A percentile compares a stretch with the other conserved stretches of the same genome.
These are phyloP conservation scores for Ceratobasidium sp. DNA, from an alignment of 1,284 basidiomycete genomes.

Conservation along the genomic window DNA sequence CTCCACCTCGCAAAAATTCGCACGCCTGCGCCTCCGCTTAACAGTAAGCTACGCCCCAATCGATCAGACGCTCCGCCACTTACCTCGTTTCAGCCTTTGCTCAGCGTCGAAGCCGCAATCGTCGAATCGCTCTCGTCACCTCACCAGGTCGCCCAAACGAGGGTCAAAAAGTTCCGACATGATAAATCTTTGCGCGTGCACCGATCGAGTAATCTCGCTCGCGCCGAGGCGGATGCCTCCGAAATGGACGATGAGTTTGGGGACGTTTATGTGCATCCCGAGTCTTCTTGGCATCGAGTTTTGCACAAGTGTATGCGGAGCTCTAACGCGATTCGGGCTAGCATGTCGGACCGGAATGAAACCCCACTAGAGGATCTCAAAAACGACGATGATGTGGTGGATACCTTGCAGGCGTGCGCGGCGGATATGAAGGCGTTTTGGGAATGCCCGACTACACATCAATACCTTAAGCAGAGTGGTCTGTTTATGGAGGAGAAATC, in stretches of 20 bases:
- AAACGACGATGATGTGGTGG: constrained; percentile 11
- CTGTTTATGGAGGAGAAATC: constrained; percentile 34
- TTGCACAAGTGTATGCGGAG: constrained; percentile 33
- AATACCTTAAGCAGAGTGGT: constrained; percentile 15
- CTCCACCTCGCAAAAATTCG: constrained; percentile 8
- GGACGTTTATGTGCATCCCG: constrained; percentile 30
- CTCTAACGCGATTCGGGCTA: constrained; percentile 7
- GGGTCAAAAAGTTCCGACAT: not conserved
- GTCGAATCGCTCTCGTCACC: constrained; percentile 36
- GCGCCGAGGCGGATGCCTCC: not conserved
- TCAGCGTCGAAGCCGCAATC: constrained; percentile 24
- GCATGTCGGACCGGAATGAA: constrained; percentile 17
- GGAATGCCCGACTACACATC: not conserved
- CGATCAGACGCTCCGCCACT: not conserved
- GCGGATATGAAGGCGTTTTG: constrained; percentile 30
- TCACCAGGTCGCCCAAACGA: constrained; percentile 5
- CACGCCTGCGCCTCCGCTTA: constrained; percentile 26
- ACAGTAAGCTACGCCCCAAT: not conserved
- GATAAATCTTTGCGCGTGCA: not conserved
- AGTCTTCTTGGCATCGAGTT: constrained; percentile 24
- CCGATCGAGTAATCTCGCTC: not conserved
- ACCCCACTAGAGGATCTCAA: not conserved
- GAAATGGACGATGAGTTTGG: constrained; percentile 14
- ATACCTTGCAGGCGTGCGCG: constrained; percentile 25
- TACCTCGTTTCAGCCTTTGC: constrained; percentile 20